Conservation (phyloP, 2,329 filamentous ascomycete species). For the Metarhizium brunneum region DNA sequence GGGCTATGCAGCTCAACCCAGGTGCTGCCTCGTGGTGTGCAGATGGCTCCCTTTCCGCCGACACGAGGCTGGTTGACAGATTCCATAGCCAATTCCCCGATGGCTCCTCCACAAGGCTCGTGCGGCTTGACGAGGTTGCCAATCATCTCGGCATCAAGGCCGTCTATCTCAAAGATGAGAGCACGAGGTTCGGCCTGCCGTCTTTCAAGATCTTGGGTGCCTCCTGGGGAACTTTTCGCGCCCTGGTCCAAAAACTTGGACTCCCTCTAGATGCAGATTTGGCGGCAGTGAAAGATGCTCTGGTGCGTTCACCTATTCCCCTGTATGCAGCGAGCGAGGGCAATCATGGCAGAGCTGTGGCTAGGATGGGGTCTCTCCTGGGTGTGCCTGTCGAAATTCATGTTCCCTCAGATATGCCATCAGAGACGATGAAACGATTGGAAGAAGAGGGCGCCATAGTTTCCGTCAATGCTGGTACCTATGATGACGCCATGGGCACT, state of each 20-base stretch:
- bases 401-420: slow-evolving; percentile 51
- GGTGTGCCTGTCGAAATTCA: slow-evolving; percentile 47
- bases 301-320: slow-evolving; percentile 21
- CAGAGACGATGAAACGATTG: slow-evolving; percentile 44
- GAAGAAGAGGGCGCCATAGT: slow-evolving; percentile 54
- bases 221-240: slow-evolving; percentile 60
- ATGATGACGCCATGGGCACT: slow-evolving; percentile 51
- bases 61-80: slow-evolving; percentile 1
- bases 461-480: slow-evolving; percentile 44
- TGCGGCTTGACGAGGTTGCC: slow-evolving; percentile 42
- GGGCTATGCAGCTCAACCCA: slow-evolving; percentile 10
- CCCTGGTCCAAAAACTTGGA: slow-evolving; percentile 36
- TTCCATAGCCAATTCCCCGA: slow-evolving; percentile 26
- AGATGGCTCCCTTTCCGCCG: background rate
- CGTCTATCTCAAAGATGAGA: slow-evolving; percentile 65
- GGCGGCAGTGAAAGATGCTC: slow-evolving; percentile 27
- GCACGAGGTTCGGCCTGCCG: slow-evolving; percentile 55
- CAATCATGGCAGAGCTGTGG: slow-evolving; percentile 67
- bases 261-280: slow-evolving; percentile 34
- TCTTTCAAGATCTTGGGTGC: slow-evolving; percentile 76
- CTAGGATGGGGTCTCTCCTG: slow-evolving; percentile 55
- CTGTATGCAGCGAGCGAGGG: slow-evolving; percentile 63
- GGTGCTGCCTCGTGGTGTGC: slow-evolving; percentile 7
- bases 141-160: slow-evolving; percentile 44
- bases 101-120: slow-evolving; percentile 39